A percentile compares a stretch with the other conserved stretches of the same genome.
These are phyloP conservation scores for Cyberlindnera mississippiensis DNA, from an alignment of 805 yeast species.

Conservation along the genomic window DNA sequence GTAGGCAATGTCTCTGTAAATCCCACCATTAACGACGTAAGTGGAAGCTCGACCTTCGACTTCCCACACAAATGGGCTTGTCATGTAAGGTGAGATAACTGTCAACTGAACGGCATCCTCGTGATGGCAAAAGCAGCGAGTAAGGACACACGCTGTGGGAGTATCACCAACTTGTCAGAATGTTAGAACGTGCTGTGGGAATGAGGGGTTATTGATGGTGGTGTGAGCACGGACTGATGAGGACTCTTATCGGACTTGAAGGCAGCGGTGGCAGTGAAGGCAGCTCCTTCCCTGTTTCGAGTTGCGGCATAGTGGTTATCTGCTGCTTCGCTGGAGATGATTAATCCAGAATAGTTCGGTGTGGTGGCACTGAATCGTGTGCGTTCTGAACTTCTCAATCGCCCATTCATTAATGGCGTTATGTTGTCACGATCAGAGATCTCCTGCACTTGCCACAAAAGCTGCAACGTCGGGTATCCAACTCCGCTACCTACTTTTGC, in stretches of 20 bases:
- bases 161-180: constrained; percentile 18
- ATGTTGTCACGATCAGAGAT: too few species aligned
- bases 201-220: not conserved
- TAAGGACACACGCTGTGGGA: constrained; percentile 12
- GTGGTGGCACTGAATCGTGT: too few species aligned
- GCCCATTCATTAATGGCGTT: too few species aligned
- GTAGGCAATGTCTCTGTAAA: not conserved
- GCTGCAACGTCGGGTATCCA: too few species aligned
- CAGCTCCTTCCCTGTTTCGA: too few species aligned
- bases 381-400: too few species aligned
- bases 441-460: too few species aligned
- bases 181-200: constrained; percentile 3
- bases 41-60: not conserved
- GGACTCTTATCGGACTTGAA: constrained; percentile 1
- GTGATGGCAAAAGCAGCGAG: not conserved
- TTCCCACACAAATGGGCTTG: not conserved
- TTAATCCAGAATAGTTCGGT: too few species aligned
- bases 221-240: constrained; percentile 8
- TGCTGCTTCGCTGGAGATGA: too few species aligned
- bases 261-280: too few species aligned
- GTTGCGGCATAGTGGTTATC: too few species aligned
- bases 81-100: not conserved
- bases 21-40: not conserved
- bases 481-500: too few species aligned
- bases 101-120: not conserved